Evolutionary conservation across 108 stramenopile genomes (phyloP).

Genomic region (Discostella stelligeroides): DNA sequence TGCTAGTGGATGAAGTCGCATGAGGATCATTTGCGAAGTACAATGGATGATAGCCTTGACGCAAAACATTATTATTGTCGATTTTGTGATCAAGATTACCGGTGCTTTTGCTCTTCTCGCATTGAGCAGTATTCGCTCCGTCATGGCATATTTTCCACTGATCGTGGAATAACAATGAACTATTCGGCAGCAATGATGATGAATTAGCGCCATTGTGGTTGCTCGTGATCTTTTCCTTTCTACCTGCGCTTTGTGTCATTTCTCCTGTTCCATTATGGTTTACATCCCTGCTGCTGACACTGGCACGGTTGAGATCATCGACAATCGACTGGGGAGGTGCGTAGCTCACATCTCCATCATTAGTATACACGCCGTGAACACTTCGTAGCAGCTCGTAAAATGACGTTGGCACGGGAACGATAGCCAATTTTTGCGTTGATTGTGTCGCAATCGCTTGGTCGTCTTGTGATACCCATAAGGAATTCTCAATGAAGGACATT

Average conservation of each 20-base stretch:
- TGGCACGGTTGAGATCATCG: neutral
- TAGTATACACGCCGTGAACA: slow-evolving; percentile 65
- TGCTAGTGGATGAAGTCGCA: neutral
- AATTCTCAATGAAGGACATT: slow-evolving; percentile 19
- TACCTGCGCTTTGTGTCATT: neutral
- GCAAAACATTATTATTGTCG: neutral
- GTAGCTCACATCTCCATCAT: slow-evolving; percentile 61
- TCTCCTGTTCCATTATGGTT: neutral
- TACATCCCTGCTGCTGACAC: neutral
- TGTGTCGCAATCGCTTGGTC: neutral
- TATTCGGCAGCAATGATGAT: neutral
- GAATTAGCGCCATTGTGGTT: neutral
- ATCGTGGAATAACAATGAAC: slow-evolving; percentile 36
- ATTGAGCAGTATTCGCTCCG: neutral
- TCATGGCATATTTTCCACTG: slow-evolving; percentile 11
- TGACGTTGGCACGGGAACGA: slow-evolving; percentile 22
- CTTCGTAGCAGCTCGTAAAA: slow-evolving; percentile 58
- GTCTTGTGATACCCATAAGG: slow-evolving; percentile 2
- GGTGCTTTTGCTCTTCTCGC: no score
- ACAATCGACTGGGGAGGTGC: slow-evolving; percentile 47
- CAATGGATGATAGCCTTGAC: slow-evolving; percentile 4
- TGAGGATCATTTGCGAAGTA: neutral
- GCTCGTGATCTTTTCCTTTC: neutral
- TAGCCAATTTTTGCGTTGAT: slow-evolving; percentile 11
- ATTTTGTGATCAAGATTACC: neutral